phyloP scores from a whole-genome alignment of 345 rosid species.

The Lepidium didymum region DNA sequence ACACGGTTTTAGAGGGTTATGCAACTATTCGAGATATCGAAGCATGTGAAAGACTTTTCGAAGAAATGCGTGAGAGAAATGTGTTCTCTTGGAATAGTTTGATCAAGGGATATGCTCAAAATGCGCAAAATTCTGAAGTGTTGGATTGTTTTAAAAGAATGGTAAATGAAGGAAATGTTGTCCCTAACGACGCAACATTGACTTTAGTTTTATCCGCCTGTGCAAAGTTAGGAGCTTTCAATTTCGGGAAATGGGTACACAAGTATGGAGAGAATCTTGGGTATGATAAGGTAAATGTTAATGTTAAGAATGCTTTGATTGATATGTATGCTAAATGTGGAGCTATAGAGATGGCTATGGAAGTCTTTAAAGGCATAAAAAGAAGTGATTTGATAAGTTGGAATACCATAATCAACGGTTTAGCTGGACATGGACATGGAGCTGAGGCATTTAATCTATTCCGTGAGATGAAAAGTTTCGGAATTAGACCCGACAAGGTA shows the following conservation, averaged over 20 bases:
- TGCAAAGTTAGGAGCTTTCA: constrained; percentile 79
- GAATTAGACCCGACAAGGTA: constrained; percentile 59
- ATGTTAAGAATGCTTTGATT: constrained; percentile 61
- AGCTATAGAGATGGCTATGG: constrained; percentile 43
- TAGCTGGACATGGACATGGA: constrained; percentile 70
- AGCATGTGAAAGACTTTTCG: constrained; percentile 49
- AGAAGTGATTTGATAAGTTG: constrained; percentile 73
- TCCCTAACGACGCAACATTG: constrained; percentile 70
- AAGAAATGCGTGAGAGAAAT: constrained; percentile 64
- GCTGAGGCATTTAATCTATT: constrained; percentile 58
- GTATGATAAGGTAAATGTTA: constrained; percentile 42
- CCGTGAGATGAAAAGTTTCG: constrained; percentile 42
- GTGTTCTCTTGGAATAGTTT: constrained; percentile 78
- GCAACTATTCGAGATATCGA: constrained; percentile 47
- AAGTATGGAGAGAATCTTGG: constrained; percentile 44
- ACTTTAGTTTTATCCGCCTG: constrained; percentile 66
- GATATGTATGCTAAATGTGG: constrained; percentile 94
- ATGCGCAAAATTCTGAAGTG: constrained; percentile 39
- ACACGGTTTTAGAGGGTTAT: constrained; percentile 60
- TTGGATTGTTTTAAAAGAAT: constrained; percentile 53
- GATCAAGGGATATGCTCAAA: constrained; percentile 52
- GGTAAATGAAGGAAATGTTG: constrained; percentile 41
- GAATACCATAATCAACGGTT: constrained; percentile 63
- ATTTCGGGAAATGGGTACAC: constrained; percentile 68
- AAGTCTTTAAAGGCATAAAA: constrained; percentile 45